Evolutionary conservation across 2,329 filamentous ascomycete species (phyloP).

Genomic region (Sporothrix euskadiensis): DNA sequence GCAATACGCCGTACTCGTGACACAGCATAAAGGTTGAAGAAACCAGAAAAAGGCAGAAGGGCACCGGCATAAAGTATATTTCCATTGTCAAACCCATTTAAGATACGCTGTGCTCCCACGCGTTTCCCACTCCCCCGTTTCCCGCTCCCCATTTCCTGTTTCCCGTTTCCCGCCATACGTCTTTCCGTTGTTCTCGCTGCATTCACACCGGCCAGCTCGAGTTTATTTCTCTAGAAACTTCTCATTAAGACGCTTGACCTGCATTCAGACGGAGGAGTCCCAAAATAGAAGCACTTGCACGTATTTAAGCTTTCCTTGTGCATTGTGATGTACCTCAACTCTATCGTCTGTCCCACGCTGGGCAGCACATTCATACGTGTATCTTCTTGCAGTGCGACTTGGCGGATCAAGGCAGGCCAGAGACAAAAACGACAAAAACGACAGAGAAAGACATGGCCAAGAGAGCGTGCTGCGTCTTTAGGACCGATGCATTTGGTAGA

Average conservation of each 20-base stretch:
- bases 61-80: neutral
- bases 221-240: neutral
- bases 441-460: neutral
- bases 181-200: neutral
- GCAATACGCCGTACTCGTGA: neutral
- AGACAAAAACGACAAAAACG: constrained; percentile 4
- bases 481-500: neutral
- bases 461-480: too few relatives aligned
- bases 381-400: neutral
- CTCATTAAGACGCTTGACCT: neutral
- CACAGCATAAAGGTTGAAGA: neutral
- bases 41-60: neutral
- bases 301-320: neutral
- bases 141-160: neutral
- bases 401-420: constrained; percentile 1
- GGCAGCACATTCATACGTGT: neutral
- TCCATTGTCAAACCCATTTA: neutral
- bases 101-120: neutral
- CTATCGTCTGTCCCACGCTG: neutral
- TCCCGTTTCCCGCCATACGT: neutral
- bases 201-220: neutral
- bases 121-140: neutral
- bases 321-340: neutral
- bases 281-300: constrained; percentile 1
- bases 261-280: neutral